These are phyloP conservation scores for Aleurites moluccanus DNA, from an alignment of 441 rosid genomes.

Conservation along the genomic window DNA sequence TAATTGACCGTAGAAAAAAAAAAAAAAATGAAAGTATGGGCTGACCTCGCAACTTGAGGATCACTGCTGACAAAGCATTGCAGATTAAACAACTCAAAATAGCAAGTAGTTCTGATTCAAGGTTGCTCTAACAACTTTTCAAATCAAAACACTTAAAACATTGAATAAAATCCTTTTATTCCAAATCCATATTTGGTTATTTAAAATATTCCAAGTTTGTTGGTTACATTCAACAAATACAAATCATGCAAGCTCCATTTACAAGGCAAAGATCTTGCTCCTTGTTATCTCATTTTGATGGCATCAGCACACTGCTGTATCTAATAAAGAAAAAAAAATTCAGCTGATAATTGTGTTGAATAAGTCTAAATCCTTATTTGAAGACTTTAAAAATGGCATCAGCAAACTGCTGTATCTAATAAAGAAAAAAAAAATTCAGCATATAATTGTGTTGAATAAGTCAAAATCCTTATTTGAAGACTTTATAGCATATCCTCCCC, in stretches of 20 bases:
- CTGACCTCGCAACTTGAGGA: not conserved
- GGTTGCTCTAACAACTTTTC: not conserved
- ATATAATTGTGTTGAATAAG: not conserved
- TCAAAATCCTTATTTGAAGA: not conserved
- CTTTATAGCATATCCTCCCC: conserved; percentile 7
- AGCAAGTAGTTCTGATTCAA: conserved; percentile 4
- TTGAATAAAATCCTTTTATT: not conserved
- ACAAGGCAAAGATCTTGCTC: not conserved
- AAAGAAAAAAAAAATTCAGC: not conserved
- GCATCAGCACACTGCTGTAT: not conserved
- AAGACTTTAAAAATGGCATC: not conserved
- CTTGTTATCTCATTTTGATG: not conserved
- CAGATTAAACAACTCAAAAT: conserved; percentile 1
- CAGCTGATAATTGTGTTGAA: not conserved
- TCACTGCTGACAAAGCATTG: not conserved
- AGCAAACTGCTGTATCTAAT: not conserved
- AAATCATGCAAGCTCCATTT: conserved; percentile 5
- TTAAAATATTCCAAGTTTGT: not conserved
- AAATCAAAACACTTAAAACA: not conserved
- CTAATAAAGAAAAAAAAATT: not conserved
- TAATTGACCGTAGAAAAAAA: not conserved
- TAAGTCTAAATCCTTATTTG: not conserved
- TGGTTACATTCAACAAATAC: conserved; percentile 5
- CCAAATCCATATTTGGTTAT: not conserved
- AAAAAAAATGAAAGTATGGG: not conserved